phyloP scores from a whole-genome alignment of 169 alveolate genomes.

The Cryptosporidium ryanae region DNA sequence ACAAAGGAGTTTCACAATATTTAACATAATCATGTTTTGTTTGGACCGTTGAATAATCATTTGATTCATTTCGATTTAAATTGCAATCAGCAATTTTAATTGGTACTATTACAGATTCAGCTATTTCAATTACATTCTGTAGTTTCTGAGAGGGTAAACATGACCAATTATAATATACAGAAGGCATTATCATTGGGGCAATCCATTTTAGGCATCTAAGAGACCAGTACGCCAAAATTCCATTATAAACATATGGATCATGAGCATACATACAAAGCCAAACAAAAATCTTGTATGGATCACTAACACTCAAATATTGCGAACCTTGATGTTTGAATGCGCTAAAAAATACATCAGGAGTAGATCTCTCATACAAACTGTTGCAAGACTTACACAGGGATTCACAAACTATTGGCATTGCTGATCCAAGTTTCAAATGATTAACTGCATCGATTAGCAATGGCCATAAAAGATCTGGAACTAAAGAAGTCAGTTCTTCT shows the following conservation, averaged over 20 bases:
- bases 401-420: conserved; percentile 73
- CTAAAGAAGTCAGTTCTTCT: conserved; percentile 54
- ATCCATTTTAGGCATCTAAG: conserved; percentile 67
- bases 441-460: conserved; percentile 69
- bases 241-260: conserved; percentile 69
- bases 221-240: conserved; percentile 61
- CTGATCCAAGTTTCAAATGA: conserved; percentile 70
- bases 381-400: conserved; percentile 59
- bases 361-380: conserved; percentile 25
- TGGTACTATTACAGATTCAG: conserved; percentile 17
- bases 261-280: conserved; percentile 74
- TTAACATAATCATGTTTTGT: not conserved
- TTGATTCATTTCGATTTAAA: not conserved
- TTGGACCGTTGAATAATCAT: not conserved
- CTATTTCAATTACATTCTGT: conserved; percentile 29
- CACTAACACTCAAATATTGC: conserved; percentile 34
- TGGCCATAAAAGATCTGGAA: conserved; percentile 72
- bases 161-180: conserved; percentile 62
- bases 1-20: not conserved
- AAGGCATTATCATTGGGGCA: conserved; percentile 53
- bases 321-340: conserved; percentile 45
- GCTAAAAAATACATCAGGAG: conserved; percentile 43
- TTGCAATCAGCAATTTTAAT: not conserved
- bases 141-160: conserved; percentile 62
- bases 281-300: conserved; percentile 61